phyloP scores from a whole-genome alignment of 345 rosid species.

The Eucalyptus brandiana region DNA sequence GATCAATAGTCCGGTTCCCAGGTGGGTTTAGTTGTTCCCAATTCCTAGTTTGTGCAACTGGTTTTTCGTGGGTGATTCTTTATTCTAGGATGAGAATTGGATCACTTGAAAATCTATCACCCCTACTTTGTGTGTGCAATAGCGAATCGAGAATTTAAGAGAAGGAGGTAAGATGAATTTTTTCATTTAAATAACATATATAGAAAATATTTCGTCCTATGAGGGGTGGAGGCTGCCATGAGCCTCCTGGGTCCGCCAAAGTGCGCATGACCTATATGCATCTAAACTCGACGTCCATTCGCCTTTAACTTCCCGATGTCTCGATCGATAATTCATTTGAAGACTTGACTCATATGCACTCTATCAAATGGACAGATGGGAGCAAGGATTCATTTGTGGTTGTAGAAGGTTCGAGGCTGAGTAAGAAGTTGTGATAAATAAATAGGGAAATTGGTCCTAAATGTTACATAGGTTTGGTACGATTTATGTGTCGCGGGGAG shows the following conservation, averaged over 20 bases:
- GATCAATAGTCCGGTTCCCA: no score
- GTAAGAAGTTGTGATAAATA: background rate
- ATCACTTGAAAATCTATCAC: no score
- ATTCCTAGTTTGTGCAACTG: no score
- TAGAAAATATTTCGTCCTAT: no score
- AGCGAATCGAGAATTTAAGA: accelerated
- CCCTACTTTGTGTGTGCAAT: background rate
- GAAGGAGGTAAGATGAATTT: no score
- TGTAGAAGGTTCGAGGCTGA: background rate
- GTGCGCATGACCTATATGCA: no score
- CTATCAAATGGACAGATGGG: background rate
- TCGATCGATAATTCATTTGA: background rate
- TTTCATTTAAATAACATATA: no score
- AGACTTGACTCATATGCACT: background rate
- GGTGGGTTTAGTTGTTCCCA: no score
- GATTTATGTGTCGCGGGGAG: accelerated
- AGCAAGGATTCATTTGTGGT: background rate
- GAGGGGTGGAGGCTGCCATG: no score
- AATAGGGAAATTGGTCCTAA: background rate
- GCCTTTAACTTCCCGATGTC: background rate
- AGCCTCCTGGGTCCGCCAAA: no score
- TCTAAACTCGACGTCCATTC: background rate
- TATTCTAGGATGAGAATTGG: no score
- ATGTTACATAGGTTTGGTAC: background rate
- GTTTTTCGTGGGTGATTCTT: no score